Conservation (phyloP, 176 grass and related monocot genomes). For the Coix lacrymajobi region DNA sequence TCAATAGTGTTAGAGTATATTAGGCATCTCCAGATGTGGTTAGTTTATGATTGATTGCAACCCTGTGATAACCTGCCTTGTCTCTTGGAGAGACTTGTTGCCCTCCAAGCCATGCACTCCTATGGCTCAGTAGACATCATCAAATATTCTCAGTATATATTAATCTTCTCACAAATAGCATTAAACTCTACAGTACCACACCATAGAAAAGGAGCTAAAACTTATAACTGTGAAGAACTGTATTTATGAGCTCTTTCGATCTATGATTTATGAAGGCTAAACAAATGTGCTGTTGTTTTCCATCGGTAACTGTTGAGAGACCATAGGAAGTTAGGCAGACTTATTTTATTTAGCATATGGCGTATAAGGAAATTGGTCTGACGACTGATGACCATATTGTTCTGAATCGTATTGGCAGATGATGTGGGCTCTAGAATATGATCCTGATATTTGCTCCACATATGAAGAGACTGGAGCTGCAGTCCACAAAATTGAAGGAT, state of each 20-base stretch:
- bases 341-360: not conserved
- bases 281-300: not conserved
- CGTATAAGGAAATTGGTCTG: not conserved
- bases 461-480: slow-evolving; percentile 57
- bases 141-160: not conserved
- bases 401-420: slow-evolving; percentile 51
- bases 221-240: not conserved
- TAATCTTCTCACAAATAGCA: not conserved
- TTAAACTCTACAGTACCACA: not conserved
- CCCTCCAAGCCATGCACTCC: not conserved
- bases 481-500: slow-evolving; percentile 41
- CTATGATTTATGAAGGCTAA: not conserved
- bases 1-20: not conserved
- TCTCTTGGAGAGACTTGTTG: not conserved
- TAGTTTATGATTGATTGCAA: not conserved
- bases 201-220: not conserved
- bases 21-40: not conserved
- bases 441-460: slow-evolving; percentile 61
- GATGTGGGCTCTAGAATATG: slow-evolving; percentile 99
- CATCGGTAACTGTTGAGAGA: not conserved
- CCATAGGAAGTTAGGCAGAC: not conserved
- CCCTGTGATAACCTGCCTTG: not conserved
- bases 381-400: not conserved
- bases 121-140: not conserved
- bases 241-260: not conserved